Percentiles rank a stretch among this genome's conserved stretches.
These are phyloP conservation scores for Amanita rubescens DNA, from an alignment of 768 basidiomycete genomes.

Conservation along the genomic window DNA sequence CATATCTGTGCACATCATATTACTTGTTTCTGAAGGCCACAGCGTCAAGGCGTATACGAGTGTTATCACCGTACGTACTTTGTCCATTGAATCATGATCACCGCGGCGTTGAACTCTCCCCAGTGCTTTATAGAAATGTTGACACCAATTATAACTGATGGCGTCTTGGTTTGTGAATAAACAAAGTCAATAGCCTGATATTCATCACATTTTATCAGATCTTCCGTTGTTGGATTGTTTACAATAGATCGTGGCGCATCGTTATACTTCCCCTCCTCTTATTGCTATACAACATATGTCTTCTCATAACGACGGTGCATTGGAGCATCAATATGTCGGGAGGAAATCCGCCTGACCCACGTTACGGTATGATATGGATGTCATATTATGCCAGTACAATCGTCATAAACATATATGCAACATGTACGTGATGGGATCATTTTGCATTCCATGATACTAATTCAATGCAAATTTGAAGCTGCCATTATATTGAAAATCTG, in stretches of 20 bases:
- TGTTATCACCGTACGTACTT: not conserved
- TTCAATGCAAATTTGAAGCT: not conserved
- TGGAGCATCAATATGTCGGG: not conserved
- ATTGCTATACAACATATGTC: not conserved
- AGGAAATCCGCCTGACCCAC: not conserved
- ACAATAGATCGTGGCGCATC: not conserved
- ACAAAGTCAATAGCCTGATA: not conserved
- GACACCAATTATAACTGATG: not conserved
- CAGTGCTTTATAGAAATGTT: not conserved
- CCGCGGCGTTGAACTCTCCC: not conserved
- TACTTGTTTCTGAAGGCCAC: not conserved
- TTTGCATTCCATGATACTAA: not conserved
- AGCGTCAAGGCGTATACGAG: not conserved
- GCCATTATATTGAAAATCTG: slow-evolving; percentile 1
- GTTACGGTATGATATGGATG: not conserved
- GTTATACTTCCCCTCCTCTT: not conserved
- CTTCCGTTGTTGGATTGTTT: slow-evolving; percentile 4
- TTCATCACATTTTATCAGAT: not conserved
- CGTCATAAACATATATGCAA: slow-evolving; percentile 2
- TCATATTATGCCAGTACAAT: not conserved
- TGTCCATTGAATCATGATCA: not conserved
- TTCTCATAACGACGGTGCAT: not conserved
- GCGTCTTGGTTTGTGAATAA: not conserved
- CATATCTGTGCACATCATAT: not conserved
- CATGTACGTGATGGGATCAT: not conserved